A percentile compares a stretch with the other conserved stretches of the same genome.
These are phyloP conservation scores for Spizellomyces sp. DNA, from an alignment of 192 early-diverging fungal species.

Conservation along the genomic window DNA sequence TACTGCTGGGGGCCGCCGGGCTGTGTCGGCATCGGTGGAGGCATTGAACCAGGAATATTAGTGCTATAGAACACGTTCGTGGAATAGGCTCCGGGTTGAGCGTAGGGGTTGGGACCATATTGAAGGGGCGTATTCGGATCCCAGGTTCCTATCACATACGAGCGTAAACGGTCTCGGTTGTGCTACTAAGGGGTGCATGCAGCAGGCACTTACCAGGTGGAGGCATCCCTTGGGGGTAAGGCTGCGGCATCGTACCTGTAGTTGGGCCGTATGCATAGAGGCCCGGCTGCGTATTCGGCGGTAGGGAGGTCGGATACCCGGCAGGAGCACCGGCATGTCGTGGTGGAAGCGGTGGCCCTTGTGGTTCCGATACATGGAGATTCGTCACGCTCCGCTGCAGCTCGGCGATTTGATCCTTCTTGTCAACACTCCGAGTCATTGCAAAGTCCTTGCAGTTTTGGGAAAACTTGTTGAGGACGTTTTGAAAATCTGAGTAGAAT, in stretches of 20 bases:
- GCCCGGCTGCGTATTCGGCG: not conserved
- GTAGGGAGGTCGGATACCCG: not conserved
- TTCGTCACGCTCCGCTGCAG: constrained; percentile 12
- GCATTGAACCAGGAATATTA: not conserved
- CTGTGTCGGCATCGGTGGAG: not conserved
- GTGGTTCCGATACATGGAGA: not conserved
- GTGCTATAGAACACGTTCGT: not conserved
- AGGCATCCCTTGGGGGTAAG: constrained; percentile 2
- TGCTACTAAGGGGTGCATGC: not conserved
- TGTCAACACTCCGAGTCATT: constrained; percentile 69
- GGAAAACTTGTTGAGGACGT: constrained; percentile 61
- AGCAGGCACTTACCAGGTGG: not conserved
- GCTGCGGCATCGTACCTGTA: not conserved
- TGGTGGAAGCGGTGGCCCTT: not conserved
- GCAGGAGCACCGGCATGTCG: not conserved
- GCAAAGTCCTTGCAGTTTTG: constrained; percentile 71
- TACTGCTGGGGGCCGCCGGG: not conserved
- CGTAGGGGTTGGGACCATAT: not conserved
- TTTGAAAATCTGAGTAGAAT: constrained; percentile 73
- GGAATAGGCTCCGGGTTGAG: not conserved
- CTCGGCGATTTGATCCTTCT: constrained; percentile 25
- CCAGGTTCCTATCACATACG: not conserved
- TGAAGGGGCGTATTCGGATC: not conserved
- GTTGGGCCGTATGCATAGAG: not conserved
- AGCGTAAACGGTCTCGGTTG: not conserved